phyloP scores from a whole-genome alignment of 2,329 filamentous ascomycete genomes.

The Coniochaeta hoffmannii region DNA sequence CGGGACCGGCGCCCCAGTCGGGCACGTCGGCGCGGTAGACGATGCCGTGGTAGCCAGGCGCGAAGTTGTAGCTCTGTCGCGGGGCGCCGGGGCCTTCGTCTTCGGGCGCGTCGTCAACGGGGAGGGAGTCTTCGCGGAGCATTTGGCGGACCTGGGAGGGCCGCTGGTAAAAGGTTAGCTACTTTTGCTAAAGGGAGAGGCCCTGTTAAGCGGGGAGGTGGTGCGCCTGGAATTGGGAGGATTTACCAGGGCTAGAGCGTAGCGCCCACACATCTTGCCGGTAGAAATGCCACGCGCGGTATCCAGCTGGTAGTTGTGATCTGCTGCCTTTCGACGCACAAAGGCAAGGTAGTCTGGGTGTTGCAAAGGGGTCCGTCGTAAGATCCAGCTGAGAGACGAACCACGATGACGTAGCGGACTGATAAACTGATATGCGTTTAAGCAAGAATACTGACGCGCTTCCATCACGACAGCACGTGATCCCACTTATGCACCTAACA shows the following conservation, averaged over 20 bases:
- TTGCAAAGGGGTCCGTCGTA: no score
- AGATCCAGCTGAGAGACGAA: no score
- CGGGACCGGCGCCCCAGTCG: constrained; percentile 47
- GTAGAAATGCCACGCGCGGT: background rate
- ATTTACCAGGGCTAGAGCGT: constrained; percentile 23
- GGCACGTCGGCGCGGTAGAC: constrained; percentile 74
- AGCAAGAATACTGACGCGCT: no score
- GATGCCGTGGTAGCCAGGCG: constrained; percentile 76
- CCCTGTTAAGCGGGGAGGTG: no score
- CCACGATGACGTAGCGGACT: background rate
- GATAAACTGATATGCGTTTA: background rate
- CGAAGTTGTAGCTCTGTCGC: constrained; percentile 84
- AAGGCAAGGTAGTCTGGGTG: background rate
- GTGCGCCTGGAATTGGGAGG: no score
- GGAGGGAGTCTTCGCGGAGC: constrained; percentile 68
- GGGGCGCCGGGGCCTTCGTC: constrained; percentile 55
- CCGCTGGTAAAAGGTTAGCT: constrained; percentile 50
- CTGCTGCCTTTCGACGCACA: no score
- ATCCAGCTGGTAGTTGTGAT: no score
- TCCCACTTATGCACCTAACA: background rate
- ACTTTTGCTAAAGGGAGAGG: background rate
- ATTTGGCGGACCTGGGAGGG: constrained; percentile 68
- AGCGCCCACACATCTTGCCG: constrained; percentile 14
- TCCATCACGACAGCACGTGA: background rate
- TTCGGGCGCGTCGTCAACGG: constrained; percentile 60